phyloP scores from a whole-genome alignment of 352 stramenopile species.

The Paralagenidium karlingii region DNA sequence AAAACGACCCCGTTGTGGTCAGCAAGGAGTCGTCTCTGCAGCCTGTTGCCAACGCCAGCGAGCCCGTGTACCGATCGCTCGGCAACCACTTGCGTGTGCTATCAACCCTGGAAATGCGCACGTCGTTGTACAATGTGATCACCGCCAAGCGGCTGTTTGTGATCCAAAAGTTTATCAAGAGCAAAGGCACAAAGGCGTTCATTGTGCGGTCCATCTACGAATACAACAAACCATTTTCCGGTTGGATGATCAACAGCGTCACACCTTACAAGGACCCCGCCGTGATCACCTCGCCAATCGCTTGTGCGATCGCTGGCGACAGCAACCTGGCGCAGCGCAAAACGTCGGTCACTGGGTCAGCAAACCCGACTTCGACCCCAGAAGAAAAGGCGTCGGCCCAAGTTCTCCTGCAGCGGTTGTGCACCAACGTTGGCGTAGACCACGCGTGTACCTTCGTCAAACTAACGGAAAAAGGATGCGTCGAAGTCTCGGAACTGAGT shows the following conservation, averaged over 20 bases:
- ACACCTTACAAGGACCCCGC: slow-evolving; percentile 24
- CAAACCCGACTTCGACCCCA: slow-evolving; percentile 5
- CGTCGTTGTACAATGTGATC: slow-evolving; percentile 46
- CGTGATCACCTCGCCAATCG: slow-evolving; percentile 3
- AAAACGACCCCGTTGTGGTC: slow-evolving; percentile 38
- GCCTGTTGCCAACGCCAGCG: slow-evolving; percentile 1
- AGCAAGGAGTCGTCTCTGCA: slow-evolving; percentile 73
- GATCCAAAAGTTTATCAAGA: slow-evolving; percentile 56
- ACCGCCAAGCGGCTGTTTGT: slow-evolving; percentile 52
- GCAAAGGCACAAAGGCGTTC: slow-evolving; percentile 61
- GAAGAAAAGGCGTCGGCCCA: too few relatives aligned
- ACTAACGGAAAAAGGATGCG: slow-evolving; percentile 55
- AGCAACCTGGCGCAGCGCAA: too few relatives aligned
- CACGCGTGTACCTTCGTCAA: slow-evolving; percentile 71
- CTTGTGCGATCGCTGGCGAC: slow-evolving; percentile 7
- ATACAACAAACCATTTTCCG: slow-evolving; percentile 31
- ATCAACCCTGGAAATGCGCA: slow-evolving; percentile 47
- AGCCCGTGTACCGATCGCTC: slow-evolving; percentile 19
- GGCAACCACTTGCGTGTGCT: slow-evolving; percentile 59
- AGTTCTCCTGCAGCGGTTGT: slow-evolving; percentile 26
- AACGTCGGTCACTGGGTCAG: slow-evolving; percentile 1
- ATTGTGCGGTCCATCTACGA: slow-evolving; percentile 57
- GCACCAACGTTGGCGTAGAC: slow-evolving; percentile 47
- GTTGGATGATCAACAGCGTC: slow-evolving; percentile 77
- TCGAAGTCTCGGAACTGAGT: slow-evolving; percentile 53